Evolutionary conservation across 208 protist species (phyloP), one percentile per base, ranked within the genome.

Genomic region (Crithidia expoeki): DNA sequence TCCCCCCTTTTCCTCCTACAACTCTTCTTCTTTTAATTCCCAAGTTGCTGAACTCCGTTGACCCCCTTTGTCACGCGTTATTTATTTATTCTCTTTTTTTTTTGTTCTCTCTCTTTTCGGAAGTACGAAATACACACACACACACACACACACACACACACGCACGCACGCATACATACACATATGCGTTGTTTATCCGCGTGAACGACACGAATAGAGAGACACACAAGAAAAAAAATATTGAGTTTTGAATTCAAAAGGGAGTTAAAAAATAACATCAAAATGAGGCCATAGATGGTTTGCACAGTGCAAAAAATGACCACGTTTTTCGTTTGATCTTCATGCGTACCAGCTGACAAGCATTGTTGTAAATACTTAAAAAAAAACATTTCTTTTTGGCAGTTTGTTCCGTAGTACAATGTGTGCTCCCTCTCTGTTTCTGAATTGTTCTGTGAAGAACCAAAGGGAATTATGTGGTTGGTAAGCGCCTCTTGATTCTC

Each of bases 361-460:
- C 16, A 49, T 17, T 49, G 44, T 55, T 55, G 49, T 33, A 32
- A 10, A 55, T 40, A 40, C 25, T 32, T 4, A 53, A 33, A 7
- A 53, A n/a, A n/a, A 49, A 53, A 60, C 23, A 25, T 51, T 68
- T 46, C 33, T 49, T 50, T 49, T 62, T 62, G 9, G 16, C 4
- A 16, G 38, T 57, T 44, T 42, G 16, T 46, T 58, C 30, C n/a
- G 49, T 65, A 52, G n/a, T 65, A 52, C 21, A 40, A 40, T n/a
- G n/a, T n/a, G n/a, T n/a, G n/a, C n/a, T n/a, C 36, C 12, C 9
- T 40, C 36, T 40, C 36, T 61, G 11, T 61, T 46, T 47, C 19
- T 30, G 4, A 3, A 47, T 61, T 47, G 42, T 40, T 58, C 21
- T 53, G 49, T 4, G 36, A 12, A 12, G 36, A 12, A 12, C 36